Conservation (phyloP, 2,329 filamentous ascomycete genomes). For the Epichloe elymi region DNA sequence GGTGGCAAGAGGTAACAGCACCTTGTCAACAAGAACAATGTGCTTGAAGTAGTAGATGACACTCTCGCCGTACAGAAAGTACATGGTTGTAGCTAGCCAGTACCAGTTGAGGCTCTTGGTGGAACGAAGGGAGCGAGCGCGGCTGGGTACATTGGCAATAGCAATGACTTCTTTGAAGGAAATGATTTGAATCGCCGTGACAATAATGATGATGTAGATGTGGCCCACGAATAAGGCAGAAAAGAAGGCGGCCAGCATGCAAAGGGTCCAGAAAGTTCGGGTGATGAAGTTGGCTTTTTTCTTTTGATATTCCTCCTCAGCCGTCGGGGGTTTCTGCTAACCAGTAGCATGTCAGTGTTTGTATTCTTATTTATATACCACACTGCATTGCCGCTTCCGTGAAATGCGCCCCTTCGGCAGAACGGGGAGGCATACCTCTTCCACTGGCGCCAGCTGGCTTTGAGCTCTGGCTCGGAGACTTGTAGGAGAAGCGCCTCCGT, state of each 20-base stretch:
- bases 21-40: slow-evolving; percentile 86
- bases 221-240: slow-evolving; percentile 86
- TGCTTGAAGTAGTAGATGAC: slow-evolving; percentile 99
- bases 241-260: slow-evolving; percentile 95
- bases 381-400: background rate
- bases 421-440: slow-evolving; percentile 18
- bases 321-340: slow-evolving; percentile 28
- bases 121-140: slow-evolving; percentile 78
- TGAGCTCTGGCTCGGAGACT: slow-evolving; percentile 15
- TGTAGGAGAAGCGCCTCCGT: slow-evolving; percentile 24
- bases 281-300: slow-evolving; percentile 98
- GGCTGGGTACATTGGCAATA: slow-evolving; percentile 87
- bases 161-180: slow-evolving; percentile 99
- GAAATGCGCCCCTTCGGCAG: background rate
- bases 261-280: slow-evolving; percentile 90
- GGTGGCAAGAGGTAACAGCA: slow-evolving; percentile 83
- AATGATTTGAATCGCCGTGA: slow-evolving; percentile 88
- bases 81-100: slow-evolving; percentile 97
- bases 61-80: slow-evolving; percentile 96
- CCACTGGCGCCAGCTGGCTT: slow-evolving; percentile 19
- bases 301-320: slow-evolving; percentile 73
- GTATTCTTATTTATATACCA: background rate
- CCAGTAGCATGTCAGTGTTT: background rate
- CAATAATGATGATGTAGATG: slow-evolving; percentile 89
- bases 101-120: slow-evolving; percentile 99